Percentiles rank a stretch among this genome's conserved stretches.
phyloP scores from a whole-genome alignment of 169 alveolate species.

The Cystoisospora suis region DNA sequence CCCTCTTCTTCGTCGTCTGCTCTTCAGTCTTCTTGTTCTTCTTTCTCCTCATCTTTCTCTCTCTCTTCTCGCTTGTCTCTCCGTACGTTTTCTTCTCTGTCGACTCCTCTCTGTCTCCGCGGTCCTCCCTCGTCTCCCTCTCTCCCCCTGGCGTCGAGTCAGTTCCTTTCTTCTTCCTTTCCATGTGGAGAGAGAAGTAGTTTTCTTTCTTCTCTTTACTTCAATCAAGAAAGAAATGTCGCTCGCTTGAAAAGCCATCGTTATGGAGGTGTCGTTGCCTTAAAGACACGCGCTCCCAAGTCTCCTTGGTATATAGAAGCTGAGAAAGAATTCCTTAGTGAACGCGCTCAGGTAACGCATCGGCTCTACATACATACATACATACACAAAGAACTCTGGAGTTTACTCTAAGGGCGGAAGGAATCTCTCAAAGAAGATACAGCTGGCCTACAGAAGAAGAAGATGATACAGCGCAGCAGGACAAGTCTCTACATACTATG shows the following conservation, averaged over 20 bases:
- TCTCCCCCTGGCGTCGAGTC: neutral
- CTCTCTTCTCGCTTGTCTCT: neutral
- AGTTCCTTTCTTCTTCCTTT: neutral
- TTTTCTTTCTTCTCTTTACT: neutral
- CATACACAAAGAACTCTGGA: neutral
- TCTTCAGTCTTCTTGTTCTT: neutral
- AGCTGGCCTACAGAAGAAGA: neutral
- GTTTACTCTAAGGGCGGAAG: too few relatives aligned
- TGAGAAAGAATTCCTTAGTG: slow-evolving; percentile 84
- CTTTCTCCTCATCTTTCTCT: neutral
- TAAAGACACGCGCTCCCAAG: slow-evolving; percentile 83
- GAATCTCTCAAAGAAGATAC: too few relatives aligned
- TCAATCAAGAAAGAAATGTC: slow-evolving; percentile 63
- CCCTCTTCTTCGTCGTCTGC: neutral
- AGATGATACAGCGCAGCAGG: neutral
- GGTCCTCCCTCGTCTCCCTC: neutral
- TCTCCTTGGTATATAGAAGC: slow-evolving; percentile 87
- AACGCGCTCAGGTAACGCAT: slow-evolving; percentile 67
- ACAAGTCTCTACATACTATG: neutral
- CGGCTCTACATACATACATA: neutral
- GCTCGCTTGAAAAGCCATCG: slow-evolving; percentile 82
- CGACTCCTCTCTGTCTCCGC: neutral
- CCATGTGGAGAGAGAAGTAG: neutral
- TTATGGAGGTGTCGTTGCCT: slow-evolving; percentile 82
- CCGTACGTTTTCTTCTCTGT: neutral